Evolutionary conservation across 345 rosid species (phyloP).

Genomic region (Dipteronia dyeriana): DNA sequence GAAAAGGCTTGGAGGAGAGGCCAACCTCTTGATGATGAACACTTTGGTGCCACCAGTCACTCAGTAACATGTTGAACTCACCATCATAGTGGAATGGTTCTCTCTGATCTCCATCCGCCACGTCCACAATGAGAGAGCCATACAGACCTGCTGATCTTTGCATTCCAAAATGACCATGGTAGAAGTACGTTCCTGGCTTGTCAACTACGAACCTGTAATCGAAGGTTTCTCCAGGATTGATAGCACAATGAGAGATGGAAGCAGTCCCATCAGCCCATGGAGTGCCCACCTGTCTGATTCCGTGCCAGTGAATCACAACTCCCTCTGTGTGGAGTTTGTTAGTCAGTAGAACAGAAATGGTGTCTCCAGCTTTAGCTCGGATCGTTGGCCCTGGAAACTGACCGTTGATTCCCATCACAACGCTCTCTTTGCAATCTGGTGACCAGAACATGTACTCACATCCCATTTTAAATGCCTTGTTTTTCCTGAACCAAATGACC

Average conservation of each 20-base stretch:
- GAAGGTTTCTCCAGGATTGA: slow-evolving; percentile 79
- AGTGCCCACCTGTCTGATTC: slow-evolving; percentile 75
- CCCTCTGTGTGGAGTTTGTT: slow-evolving; percentile 77
- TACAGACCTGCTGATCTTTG: slow-evolving; percentile 83
- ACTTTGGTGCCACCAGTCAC: slow-evolving; percentile 83
- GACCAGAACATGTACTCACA: slow-evolving; percentile 57
- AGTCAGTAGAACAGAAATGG: slow-evolving; percentile 51
- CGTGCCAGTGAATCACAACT: slow-evolving; percentile 94
- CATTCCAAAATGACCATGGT: slow-evolving; percentile 89
- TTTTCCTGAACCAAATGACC: slow-evolving; percentile 17
- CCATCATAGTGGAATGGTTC: slow-evolving; percentile 75
- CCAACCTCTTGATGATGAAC: slow-evolving; percentile 68
- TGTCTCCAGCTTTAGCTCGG: slow-evolving; percentile 60
- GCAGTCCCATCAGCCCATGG: slow-evolving; percentile 97
- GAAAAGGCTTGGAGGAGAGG: slow-evolving; percentile 66
- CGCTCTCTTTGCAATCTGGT: slow-evolving; percentile 69
- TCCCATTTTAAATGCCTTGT: slow-evolving; percentile 57
- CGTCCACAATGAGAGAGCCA: slow-evolving; percentile 63
- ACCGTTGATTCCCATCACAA: slow-evolving; percentile 76
- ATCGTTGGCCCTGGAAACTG: slow-evolving; percentile 89
- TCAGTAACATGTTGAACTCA: slow-evolving; percentile 57
- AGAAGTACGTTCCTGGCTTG: slow-evolving; percentile 76
- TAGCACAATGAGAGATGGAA: slow-evolving; percentile 70
- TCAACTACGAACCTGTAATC: slow-evolving; percentile 72
- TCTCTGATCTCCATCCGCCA: slow-evolving; percentile 41